Evolutionary conservation across 2,329 filamentous ascomycete genomes (phyloP).

Genomic region (Stromatinia cepivora): DNA sequence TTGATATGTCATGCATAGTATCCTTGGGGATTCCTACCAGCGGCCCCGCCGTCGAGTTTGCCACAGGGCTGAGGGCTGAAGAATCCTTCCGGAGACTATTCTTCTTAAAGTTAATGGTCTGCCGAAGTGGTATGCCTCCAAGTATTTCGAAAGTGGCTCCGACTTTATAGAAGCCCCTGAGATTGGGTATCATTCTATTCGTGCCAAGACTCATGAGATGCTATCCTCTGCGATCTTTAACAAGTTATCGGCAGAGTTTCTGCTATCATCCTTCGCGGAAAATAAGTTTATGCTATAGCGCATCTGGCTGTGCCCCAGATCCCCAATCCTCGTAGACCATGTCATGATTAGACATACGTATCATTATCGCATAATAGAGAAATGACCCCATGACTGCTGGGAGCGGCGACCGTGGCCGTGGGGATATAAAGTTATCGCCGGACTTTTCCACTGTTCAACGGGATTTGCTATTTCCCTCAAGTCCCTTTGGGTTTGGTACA

Average conservation of each 20-base stretch:
- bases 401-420: not conserved
- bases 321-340: not conserved
- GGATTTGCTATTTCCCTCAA: not conserved
- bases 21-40: not conserved
- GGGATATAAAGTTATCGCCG: slow-evolving; percentile 3
- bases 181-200: not conserved
- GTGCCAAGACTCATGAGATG: not conserved
- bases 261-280: not conserved
- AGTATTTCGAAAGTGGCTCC: not conserved
- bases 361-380: not conserved
- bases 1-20: slow-evolving; percentile 9
- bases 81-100: not conserved
- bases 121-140: not conserved
- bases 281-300: not conserved
- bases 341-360: not conserved
- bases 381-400: not conserved
- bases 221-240: not conserved
- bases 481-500: not conserved
- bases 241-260: not conserved
- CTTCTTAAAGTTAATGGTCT: not conserved
- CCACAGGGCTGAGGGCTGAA: slow-evolving; percentile 1
- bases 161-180: not conserved
- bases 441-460: not conserved
- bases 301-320: not conserved
- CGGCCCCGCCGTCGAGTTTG: not conserved